phyloP scores from a whole-genome alignment of 768 basidiomycete species.

The Mycena capillaripes region DNA sequence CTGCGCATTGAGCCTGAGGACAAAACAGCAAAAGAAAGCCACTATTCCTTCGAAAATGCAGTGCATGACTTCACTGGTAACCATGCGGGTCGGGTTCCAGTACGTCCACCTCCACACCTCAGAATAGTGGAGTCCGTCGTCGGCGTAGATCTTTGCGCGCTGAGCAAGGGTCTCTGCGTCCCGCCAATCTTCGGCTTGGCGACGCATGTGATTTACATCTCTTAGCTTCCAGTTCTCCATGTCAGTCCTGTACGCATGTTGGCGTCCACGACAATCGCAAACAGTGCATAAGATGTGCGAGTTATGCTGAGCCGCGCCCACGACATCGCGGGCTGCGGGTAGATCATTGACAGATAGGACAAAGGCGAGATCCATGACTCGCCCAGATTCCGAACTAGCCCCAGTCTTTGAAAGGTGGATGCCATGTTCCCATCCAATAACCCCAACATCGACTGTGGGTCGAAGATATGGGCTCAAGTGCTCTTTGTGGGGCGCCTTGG shows the following conservation, averaged over 20 bases:
- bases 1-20: conserved; percentile 24
- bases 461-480: conserved; percentile 43
- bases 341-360: conserved; percentile 44
- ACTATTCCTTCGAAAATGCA: conserved; percentile 37
- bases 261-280: conserved; percentile 37
- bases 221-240: conserved; percentile 23
- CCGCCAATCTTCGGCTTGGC: conserved; percentile 32
- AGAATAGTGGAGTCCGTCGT: conserved; percentile 40
- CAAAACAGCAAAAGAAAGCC: conserved; percentile 17
- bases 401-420: conserved; percentile 29
- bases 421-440: conserved; percentile 32
- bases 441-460: conserved; percentile 43
- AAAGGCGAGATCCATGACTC: not conserved
- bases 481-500: conserved; percentile 35
- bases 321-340: conserved; percentile 38
- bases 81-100: conserved; percentile 41
- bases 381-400: not conserved
- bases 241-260: conserved; percentile 13
- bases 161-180: conserved; percentile 18
- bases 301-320: conserved; percentile 33
- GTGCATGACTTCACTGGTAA: conserved; percentile 49
- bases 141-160: conserved; percentile 32
- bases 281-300: conserved; percentile 42
- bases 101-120: conserved; percentile 43
- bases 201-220: conserved; percentile 18